These are phyloP conservation scores for Hippophae rhamnoides DNA, from an alignment of 306 rosid species.

Conservation along the genomic window DNA sequence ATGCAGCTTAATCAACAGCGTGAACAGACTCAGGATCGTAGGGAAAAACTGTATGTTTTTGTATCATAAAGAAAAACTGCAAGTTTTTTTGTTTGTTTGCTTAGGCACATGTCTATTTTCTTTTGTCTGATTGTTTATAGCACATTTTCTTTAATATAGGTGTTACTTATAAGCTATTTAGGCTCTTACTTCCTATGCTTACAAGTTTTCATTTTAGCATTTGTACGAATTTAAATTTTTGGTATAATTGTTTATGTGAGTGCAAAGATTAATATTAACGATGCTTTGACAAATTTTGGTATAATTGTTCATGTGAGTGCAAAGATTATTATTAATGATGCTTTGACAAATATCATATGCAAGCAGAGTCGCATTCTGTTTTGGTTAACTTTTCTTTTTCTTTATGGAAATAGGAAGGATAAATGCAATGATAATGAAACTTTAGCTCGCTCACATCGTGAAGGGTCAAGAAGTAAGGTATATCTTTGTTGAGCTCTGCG, in stretches of 20 bases:
- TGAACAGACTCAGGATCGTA: conserved; percentile 22
- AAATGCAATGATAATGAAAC: conserved; percentile 42
- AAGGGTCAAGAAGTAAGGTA: conserved; percentile 67
- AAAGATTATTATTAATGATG: neutral
- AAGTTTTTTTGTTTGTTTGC: conserved; percentile 23
- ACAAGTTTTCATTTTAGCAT: neutral
- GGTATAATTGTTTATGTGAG: neutral
- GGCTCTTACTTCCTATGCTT: neutral
- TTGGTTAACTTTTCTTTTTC: neutral
- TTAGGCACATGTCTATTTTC: neutral
- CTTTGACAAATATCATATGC: neutral
- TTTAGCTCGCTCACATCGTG: conserved; percentile 27
- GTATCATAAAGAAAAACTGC: conserved; percentile 37
- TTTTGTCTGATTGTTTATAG: conserved; percentile 6
- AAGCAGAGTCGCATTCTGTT: neutral
- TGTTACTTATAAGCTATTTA: neutral
- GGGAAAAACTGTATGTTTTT: conserved; percentile 43
- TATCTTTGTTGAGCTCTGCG: conserved; percentile 10
- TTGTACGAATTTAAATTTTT: neutral
- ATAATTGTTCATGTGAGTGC: neutral
- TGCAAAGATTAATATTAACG: neutral
- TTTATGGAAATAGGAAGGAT: conserved; percentile 38
- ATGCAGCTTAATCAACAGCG: conserved; percentile 47
- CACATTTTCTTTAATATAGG: neutral
- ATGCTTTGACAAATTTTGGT: conserved; percentile 3